A percentile compares a stretch with the other conserved stretches of the same genome.
Evolutionary conservation across 83 land plant genomes (phyloP).

Genomic region (Larix sibirica): DNA sequence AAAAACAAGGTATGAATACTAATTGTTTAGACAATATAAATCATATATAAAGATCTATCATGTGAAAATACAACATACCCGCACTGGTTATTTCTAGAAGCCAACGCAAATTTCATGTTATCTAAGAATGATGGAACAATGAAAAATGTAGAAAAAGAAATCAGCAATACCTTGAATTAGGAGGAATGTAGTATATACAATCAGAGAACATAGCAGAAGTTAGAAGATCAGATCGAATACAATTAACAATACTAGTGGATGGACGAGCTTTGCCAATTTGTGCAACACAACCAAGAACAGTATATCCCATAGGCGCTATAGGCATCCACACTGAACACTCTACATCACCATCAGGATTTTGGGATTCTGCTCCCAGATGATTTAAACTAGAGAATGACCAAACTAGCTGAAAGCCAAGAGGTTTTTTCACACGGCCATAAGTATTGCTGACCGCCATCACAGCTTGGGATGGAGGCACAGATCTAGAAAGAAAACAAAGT

Average conservation of each 20-base stretch:
- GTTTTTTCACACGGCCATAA: constrained; percentile 82
- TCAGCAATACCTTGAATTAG: constrained; percentile 52
- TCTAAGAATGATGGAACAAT: background rate
- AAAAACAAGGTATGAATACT: background rate
- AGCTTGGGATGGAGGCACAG: constrained; percentile 92
- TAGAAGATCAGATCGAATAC: constrained; percentile 89
- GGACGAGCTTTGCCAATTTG: constrained; percentile 75
- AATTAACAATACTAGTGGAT: constrained; percentile 67
- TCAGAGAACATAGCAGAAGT: constrained; percentile 72
- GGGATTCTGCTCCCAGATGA: constrained; percentile 19
- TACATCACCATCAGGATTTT: constrained; percentile 17
- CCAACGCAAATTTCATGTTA: background rate
- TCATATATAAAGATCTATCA: constrained; percentile 4
- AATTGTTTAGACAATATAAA: background rate
- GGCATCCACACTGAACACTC: constrained; percentile 94
- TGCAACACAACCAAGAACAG: constrained; percentile 84
- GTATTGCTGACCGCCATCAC: constrained; percentile 89
- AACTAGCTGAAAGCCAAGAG: constrained; percentile 71
- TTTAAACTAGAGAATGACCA: constrained; percentile 49
- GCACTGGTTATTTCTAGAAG: background rate
- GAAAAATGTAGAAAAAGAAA: background rate
- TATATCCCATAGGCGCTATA: constrained; percentile 87
- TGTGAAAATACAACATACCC: background rate
- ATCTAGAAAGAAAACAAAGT: constrained; percentile 44
- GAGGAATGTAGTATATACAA: constrained; percentile 70